Percentiles rank a stretch among this genome's conserved stretches.
Conservation (phyloP, 2,329 filamentous ascomycete genomes). For the Helicocarpus griseus region DNA sequence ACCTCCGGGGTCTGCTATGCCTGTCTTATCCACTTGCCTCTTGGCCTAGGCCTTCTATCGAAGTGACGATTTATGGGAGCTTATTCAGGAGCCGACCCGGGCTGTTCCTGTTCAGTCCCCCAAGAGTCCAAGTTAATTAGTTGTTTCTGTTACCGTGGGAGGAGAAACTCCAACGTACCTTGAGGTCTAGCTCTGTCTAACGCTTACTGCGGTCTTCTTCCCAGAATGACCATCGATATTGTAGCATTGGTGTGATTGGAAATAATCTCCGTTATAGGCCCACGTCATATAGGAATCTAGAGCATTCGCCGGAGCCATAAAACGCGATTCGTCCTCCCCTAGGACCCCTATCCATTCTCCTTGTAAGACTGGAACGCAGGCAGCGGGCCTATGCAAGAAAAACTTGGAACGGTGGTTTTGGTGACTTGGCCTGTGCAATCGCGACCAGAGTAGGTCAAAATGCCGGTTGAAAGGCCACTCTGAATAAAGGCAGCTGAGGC, state of each 20-base stretch:
- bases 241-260: not conserved
- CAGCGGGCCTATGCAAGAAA: too few relatives aligned
- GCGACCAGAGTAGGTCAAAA: not conserved
- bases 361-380: not conserved
- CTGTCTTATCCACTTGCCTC: too few relatives aligned
- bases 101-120: too few relatives aligned
- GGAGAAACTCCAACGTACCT: slow-evolving; percentile 11
- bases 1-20: too few relatives aligned
- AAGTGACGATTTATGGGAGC: too few relatives aligned
- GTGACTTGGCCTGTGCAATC: not conserved
- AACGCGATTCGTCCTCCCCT: not conserved
- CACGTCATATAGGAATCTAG: not conserved
- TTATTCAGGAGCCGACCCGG: too few relatives aligned
- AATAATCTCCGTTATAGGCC: not conserved
- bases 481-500: not conserved
- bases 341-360: not conserved
- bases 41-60: too few relatives aligned
- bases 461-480: not conserved
- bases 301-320: not conserved
- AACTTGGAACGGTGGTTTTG: too few relatives aligned
- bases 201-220: not conserved
- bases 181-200: not conserved
- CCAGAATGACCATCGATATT: not conserved
- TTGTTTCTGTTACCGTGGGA: too few relatives aligned
- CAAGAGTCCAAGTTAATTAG: too few relatives aligned